Evolutionary conservation across 805 yeast species (phyloP).

Genomic region (Candida morakotiae): DNA sequence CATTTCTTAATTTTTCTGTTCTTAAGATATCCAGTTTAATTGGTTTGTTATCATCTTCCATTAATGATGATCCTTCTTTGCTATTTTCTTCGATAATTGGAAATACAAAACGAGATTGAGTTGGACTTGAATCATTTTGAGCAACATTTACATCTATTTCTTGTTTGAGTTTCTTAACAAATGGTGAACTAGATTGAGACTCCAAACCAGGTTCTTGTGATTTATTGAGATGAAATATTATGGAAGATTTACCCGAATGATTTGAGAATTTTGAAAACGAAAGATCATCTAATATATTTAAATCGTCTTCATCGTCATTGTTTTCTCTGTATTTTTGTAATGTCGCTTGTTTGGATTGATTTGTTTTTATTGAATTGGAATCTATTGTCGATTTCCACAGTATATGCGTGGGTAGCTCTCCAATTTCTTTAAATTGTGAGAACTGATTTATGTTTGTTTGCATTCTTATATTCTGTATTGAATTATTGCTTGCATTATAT

Average conservation of each 20-base stretch:
- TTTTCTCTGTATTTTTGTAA: slow-evolving; percentile 28
- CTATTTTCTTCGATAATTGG: slow-evolving; percentile 2
- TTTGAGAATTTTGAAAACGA: slow-evolving; percentile 38
- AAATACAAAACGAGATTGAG: neutral
- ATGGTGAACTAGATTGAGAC: slow-evolving; percentile 19
- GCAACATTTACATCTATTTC: slow-evolving; percentile 10
- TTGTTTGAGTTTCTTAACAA: slow-evolving; percentile 24
- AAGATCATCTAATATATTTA: slow-evolving; percentile 17
- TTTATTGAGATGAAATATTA: too few relatives aligned
- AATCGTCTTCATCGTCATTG: slow-evolving; percentile 22
- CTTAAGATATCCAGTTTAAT: neutral
- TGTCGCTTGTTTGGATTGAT: slow-evolving; percentile 12
- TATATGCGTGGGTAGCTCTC: slow-evolving; percentile 2
- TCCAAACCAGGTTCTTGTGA: too few relatives aligned
- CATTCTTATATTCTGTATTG: neutral
- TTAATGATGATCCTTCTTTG: slow-evolving; percentile 5
- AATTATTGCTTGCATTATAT: neutral
- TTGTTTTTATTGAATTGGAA: neutral
- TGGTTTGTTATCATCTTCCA: slow-evolving; percentile 1
- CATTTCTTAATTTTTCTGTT: neutral
- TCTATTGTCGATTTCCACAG: slow-evolving; percentile 2
- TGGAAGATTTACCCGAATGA: slow-evolving; percentile 4
- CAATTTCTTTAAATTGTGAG: slow-evolving; percentile 4
- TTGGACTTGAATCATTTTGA: slow-evolving; percentile 8
- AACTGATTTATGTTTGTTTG: slow-evolving; percentile 3